These are phyloP conservation scores for Ganoderma meredithae DNA, from an alignment of 1,284 basidiomycete species.

Conservation along the genomic window DNA sequence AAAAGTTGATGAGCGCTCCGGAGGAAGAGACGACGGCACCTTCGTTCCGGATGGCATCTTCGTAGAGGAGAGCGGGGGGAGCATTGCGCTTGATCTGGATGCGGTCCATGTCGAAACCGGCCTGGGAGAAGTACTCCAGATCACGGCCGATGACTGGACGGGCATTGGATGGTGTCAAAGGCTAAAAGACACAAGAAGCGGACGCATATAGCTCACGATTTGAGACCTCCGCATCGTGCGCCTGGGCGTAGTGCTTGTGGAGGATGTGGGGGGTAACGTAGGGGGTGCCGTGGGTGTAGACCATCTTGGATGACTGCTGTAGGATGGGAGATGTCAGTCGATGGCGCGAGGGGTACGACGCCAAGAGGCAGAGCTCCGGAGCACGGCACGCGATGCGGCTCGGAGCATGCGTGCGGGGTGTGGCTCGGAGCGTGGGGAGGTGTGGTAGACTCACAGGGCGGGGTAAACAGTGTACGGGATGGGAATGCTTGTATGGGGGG, in stretches of 20 bases:
- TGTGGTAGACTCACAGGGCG: constrained; percentile 18
- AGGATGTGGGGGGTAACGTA: constrained; percentile 87
- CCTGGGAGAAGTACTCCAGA: constrained; percentile 98
- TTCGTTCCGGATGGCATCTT: constrained; percentile 98
- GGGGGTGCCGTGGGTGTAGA: constrained; percentile 71
- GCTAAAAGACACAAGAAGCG: constrained; percentile 11
- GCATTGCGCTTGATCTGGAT: constrained; percentile 95
- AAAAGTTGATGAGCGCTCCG: constrained; percentile 99
- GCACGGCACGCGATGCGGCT: constrained; percentile 13
- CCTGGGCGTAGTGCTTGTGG: constrained; percentile 82
- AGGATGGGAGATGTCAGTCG: background rate
- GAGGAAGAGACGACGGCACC: constrained; percentile 97
- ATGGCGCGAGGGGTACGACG: constrained; percentile 16
- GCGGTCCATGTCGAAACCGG: constrained; percentile 97
- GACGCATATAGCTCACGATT: constrained; percentile 55
- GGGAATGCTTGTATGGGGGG: constrained; percentile 6
- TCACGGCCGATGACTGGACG: constrained; percentile 85
- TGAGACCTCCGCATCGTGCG: constrained; percentile 67
- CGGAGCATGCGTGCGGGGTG: constrained; percentile 4
- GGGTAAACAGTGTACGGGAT: constrained; percentile 3
- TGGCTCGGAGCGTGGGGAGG: background rate
- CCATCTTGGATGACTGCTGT: constrained; percentile 49
- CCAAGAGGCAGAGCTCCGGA: constrained; percentile 10
- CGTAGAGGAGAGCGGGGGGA: constrained; percentile 94
- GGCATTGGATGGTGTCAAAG: constrained; percentile 21